A percentile compares a stretch with the other conserved stretches of the same genome.
Conservation (phyloP, 2,329 filamentous ascomycete species). For the Fusarium buxicola region DNA sequence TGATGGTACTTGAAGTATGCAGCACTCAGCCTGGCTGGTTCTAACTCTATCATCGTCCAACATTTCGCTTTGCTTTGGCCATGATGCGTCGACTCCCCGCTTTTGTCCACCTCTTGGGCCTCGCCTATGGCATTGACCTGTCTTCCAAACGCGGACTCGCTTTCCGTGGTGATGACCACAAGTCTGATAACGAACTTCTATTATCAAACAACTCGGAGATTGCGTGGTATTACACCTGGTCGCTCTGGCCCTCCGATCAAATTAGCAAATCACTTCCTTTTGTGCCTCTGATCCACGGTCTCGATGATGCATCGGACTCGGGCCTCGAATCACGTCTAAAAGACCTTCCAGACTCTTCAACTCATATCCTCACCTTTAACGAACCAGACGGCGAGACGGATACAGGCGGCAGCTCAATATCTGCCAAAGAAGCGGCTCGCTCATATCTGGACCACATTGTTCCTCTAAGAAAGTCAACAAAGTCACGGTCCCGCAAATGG, state of each 20-base stretch:
- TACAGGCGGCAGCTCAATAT: constrained; percentile 54
- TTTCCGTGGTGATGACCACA: constrained; percentile 41
- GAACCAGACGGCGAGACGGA: constrained; percentile 56
- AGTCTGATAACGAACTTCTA: constrained; percentile 51
- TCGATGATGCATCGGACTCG: constrained; percentile 48
- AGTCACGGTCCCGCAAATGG: constrained; percentile 46
- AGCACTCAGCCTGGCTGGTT: neutral
- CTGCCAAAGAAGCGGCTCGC: constrained; percentile 53
- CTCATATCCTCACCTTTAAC: constrained; percentile 56
- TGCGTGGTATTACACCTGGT: constrained; percentile 59
- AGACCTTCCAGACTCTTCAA: constrained; percentile 49
- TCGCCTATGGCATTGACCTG: constrained; percentile 21
- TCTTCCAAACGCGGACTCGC: constrained; percentile 42
- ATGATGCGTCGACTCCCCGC: constrained; percentile 22
- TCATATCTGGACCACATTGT: constrained; percentile 53
- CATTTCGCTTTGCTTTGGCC: neutral
- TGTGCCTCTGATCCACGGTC: constrained; percentile 53
- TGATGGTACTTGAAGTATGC: neutral
- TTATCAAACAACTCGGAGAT: constrained; percentile 53
- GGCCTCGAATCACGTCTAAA: constrained; percentile 44
- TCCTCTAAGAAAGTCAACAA: constrained; percentile 47
- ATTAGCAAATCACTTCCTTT: constrained; percentile 49
- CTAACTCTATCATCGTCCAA: neutral
- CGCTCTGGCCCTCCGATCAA: constrained; percentile 45
- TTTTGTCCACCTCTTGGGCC: constrained; percentile 7